Conservation (phyloP, 805 yeast genomes). For the Scheffersomyces coipomensis region DNA sequence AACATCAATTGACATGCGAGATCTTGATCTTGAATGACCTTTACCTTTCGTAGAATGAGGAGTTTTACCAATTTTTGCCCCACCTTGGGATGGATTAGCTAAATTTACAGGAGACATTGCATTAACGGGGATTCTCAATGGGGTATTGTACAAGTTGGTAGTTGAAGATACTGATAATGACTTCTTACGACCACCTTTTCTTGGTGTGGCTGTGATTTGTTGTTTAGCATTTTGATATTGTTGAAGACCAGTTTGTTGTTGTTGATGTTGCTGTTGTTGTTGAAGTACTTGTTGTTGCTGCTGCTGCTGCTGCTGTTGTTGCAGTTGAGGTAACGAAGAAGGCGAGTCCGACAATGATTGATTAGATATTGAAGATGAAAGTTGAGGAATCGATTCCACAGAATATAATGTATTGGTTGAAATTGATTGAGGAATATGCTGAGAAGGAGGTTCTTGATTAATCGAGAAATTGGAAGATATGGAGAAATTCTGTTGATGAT, state of each 20-base stretch:
- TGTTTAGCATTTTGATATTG: constrained; percentile 6
- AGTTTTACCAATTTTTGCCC: constrained; percentile 32
- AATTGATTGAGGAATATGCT: constrained; percentile 11
- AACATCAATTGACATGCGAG: constrained; percentile 38
- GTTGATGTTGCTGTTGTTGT: constrained; percentile 6
- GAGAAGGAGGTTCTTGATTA: constrained; percentile 19
- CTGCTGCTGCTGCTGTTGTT: constrained; percentile 6
- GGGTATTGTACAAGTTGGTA: constrained; percentile 26
- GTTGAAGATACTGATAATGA: constrained; percentile 31
- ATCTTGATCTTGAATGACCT: constrained; percentile 41
- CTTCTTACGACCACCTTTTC: constrained; percentile 30
- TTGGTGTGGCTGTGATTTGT: constrained; percentile 28
- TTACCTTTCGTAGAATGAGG: constrained; percentile 26
- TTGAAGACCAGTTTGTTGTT: constrained; percentile 2
- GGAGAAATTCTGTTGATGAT: constrained; percentile 17
- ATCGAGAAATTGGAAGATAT: constrained; percentile 22
- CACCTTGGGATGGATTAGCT: constrained; percentile 9
- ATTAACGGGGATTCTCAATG: constrained; percentile 20
- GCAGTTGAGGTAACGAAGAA: constrained; percentile 16
- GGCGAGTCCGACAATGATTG: constrained; percentile 35
- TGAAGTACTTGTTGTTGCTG: constrained; percentile 9
- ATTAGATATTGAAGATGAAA: constrained; percentile 33
- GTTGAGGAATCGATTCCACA: constrained; percentile 34
- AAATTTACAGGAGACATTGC: constrained; percentile 21
- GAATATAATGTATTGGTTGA: constrained; percentile 28